Conservation (phyloP, 2,329 filamentous ascomycete genomes). For the Phaeosphaeriaceae sp. region DNA sequence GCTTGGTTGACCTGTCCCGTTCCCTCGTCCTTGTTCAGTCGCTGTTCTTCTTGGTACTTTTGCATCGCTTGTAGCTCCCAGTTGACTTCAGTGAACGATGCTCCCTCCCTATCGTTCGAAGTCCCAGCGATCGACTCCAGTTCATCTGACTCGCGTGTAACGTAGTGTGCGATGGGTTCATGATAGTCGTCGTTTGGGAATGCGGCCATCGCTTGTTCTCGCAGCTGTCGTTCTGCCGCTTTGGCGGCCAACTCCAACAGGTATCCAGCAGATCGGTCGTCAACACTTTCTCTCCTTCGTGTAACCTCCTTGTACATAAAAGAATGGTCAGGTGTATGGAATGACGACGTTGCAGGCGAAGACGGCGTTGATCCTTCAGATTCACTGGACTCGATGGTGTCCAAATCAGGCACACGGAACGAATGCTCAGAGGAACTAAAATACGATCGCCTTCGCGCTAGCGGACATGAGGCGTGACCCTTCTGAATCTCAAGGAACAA, state of each 20-base stretch:
- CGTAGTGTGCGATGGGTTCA: slow-evolving; percentile 75
- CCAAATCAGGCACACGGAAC: slow-evolving; percentile 66
- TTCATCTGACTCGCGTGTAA: slow-evolving; percentile 64
- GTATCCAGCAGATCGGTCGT: slow-evolving; percentile 78
- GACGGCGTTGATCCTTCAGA: slow-evolving; percentile 58
- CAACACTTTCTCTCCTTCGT: slow-evolving; percentile 69
- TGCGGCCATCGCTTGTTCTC: slow-evolving; percentile 76
- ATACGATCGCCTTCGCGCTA: slow-evolving; percentile 41
- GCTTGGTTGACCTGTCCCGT: slow-evolving; percentile 33
- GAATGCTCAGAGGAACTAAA: slow-evolving; percentile 58
- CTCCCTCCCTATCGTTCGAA: slow-evolving; percentile 58
- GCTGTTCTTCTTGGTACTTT: slow-evolving; percentile 73
- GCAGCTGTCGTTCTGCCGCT: slow-evolving; percentile 79
- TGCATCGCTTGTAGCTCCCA: slow-evolving; percentile 86
- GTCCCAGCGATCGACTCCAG: slow-evolving; percentile 27
- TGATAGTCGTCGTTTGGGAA: slow-evolving; percentile 76
- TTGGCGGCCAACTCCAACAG: slow-evolving; percentile 80
- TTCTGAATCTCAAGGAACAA: slow-evolving; percentile 45
- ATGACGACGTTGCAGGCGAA: slow-evolving; percentile 56
- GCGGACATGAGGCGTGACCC: slow-evolving; percentile 37
- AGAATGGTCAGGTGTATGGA: slow-evolving; percentile 57
- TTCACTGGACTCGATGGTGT: slow-evolving; percentile 68
- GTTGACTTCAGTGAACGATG: slow-evolving; percentile 68
- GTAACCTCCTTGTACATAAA: slow-evolving; percentile 60
- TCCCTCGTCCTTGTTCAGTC: slow-evolving; percentile 53